Conservation (phyloP, 257 asterid species). For the Forsythia suspensa region DNA sequence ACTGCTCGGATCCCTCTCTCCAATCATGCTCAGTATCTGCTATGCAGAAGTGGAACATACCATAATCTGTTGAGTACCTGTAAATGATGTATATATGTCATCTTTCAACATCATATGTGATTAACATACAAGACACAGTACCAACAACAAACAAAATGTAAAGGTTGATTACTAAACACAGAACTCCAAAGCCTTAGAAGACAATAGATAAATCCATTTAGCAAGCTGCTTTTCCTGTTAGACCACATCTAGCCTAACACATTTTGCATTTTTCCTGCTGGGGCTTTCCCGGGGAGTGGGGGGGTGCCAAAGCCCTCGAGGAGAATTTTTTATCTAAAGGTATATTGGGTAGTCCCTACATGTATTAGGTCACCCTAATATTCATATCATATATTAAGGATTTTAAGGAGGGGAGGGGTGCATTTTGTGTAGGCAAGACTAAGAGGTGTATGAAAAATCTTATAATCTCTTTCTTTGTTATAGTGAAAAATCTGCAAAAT, state of each 20-base stretch:
- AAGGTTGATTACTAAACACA: background rate
- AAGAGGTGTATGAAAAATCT: background rate
- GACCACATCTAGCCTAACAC: background rate
- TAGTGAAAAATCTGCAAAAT: background rate
- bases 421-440: background rate
- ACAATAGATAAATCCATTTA: background rate
- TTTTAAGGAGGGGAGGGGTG: background rate
- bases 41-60: constrained; percentile 48
- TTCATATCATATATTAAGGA: background rate
- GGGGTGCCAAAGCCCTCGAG: background rate
- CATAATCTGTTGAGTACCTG: constrained; percentile 46
- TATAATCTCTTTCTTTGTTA: background rate
- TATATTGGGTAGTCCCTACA: background rate
- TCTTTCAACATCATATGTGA: background rate
- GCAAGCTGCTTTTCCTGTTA: background rate
- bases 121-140: background rate
- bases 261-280: background rate
- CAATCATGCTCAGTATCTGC: constrained; percentile 46
- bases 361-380: background rate
- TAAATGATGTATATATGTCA: background rate
- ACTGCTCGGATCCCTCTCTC: constrained; percentile 47
- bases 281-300: background rate
- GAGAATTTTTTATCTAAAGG: background rate
- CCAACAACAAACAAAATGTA: background rate
- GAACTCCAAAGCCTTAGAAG: background rate